Conservation (phyloP, 2,329 filamentous ascomycete genomes). For the Cercospora zeae-maydis region DNA sequence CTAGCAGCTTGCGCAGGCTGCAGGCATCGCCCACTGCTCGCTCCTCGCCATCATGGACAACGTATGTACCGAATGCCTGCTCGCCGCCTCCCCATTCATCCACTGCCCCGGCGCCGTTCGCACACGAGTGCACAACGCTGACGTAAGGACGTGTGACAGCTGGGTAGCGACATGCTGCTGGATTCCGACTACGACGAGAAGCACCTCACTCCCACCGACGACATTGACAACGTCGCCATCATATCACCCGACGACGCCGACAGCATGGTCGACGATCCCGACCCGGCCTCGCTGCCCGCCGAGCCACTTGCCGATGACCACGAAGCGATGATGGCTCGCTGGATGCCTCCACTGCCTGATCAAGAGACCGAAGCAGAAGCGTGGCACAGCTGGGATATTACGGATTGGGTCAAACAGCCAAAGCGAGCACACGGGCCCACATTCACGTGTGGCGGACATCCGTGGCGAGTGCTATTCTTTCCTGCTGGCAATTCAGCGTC, state of each 20-base stretch:
- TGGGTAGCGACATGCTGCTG: slow-evolving; percentile 61
- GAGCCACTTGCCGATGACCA: slow-evolving; percentile 56
- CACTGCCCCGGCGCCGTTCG: not conserved
- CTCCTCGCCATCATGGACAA: slow-evolving; percentile 9
- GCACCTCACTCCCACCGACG: slow-evolving; percentile 43
- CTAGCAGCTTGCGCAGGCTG: slow-evolving; percentile 5
- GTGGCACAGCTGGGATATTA: slow-evolving; percentile 80
- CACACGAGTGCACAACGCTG: slow-evolving; percentile 24
- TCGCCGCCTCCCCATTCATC: not conserved
- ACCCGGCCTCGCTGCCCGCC: slow-evolving; percentile 42
- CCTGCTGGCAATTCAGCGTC: slow-evolving; percentile 85
- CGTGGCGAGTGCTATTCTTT: slow-evolving; percentile 95
- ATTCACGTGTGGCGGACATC: slow-evolving; percentile 81
- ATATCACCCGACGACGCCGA: slow-evolving; percentile 56
- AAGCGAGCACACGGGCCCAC: slow-evolving; percentile 83
- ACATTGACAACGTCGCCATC: slow-evolving; percentile 51
- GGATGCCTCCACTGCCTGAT: slow-evolving; percentile 73
- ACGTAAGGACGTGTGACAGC: slow-evolving; percentile 39
- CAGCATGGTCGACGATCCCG: slow-evolving; percentile 54
- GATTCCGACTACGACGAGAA: slow-evolving; percentile 62
- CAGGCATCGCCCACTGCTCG: slow-evolving; percentile 1
- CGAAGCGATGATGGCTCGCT: slow-evolving; percentile 79
- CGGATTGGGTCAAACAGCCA: slow-evolving; percentile 70
- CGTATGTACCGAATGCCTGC: not conserved
- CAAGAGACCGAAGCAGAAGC: slow-evolving; percentile 74